A percentile compares a stretch with the other conserved stretches of the same genome.
Evolutionary conservation across 345 rosid species (phyloP).

Genomic region (Melaleuca alternifolia): DNA sequence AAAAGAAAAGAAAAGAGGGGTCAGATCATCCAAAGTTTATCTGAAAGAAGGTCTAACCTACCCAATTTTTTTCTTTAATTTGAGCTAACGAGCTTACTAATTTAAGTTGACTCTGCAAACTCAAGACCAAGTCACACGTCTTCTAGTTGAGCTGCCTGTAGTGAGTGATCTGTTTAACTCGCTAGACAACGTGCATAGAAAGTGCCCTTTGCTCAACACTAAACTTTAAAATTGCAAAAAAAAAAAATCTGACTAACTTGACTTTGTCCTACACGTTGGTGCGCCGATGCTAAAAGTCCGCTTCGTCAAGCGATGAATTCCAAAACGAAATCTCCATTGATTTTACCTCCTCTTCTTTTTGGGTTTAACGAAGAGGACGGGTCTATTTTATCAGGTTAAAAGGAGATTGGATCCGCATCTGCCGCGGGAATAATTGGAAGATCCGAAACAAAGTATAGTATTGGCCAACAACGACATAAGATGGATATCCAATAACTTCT

Average conservation of each 20-base stretch:
- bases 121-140: neutral
- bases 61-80: neutral
- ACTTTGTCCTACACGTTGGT: neutral
- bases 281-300: neutral
- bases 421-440: neutral
- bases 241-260: neutral
- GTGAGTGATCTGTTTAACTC: neutral
- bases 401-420: neutral
- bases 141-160: neutral
- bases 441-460: neutral
- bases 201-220: neutral
- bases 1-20: neutral
- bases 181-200: neutral
- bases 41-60: neutral
- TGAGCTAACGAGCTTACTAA: neutral
- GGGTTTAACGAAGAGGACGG: neutral
- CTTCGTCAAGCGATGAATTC: neutral
- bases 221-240: neutral
- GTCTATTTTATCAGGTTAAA: neutral
- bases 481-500: neutral
- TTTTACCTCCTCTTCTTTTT: neutral
- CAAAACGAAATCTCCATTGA: neutral
- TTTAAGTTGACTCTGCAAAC: neutral
- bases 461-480: neutral
- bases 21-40: neutral